A percentile compares a stretch with the other conserved stretches of the same genome.
Evolutionary conservation across 176 grass and related monocot genomes (phyloP).

Genomic region (Carex cristatella): DNA sequence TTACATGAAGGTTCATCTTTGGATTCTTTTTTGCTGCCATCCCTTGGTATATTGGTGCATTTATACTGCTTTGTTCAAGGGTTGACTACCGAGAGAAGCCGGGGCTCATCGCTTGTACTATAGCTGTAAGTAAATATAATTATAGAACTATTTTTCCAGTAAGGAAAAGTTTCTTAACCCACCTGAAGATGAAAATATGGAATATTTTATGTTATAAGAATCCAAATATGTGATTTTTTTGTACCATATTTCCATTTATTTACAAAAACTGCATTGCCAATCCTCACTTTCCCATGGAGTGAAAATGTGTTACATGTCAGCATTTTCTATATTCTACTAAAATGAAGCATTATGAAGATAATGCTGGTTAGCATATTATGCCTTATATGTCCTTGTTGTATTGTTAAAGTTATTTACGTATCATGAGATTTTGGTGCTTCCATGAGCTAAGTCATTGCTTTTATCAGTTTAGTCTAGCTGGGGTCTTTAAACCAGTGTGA

Average conservation of each 20-base stretch:
- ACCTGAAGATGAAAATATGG: background rate
- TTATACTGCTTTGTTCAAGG: slow-evolving; percentile 69
- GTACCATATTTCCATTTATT: background rate
- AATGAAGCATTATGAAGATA: background rate
- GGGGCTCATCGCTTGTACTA: slow-evolving; percentile 88
- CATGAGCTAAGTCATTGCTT: background rate
- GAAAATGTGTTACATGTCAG: background rate
- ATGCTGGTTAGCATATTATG: background rate
- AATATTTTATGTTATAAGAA: background rate
- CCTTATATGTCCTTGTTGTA: background rate
- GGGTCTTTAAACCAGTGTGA: background rate
- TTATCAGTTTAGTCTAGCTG: slow-evolving; percentile 3
- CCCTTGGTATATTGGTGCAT: slow-evolving; percentile 96
- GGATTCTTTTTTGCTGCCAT: slow-evolving; percentile 93
- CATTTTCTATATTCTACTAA: background rate
- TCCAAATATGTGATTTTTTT: background rate
- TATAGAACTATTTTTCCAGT: background rate
- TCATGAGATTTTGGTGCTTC: background rate
- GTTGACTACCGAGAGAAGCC: slow-evolving; percentile 91
- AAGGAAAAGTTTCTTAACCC: background rate
- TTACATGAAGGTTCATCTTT: slow-evolving; percentile 57
- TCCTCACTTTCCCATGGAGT: background rate
- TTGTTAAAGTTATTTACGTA: background rate
- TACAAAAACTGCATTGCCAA: background rate
- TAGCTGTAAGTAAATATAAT: slow-evolving; percentile 62